phyloP scores from a whole-genome alignment of 2,329 filamentous ascomycete genomes.

The Penicillium sp. region DNA sequence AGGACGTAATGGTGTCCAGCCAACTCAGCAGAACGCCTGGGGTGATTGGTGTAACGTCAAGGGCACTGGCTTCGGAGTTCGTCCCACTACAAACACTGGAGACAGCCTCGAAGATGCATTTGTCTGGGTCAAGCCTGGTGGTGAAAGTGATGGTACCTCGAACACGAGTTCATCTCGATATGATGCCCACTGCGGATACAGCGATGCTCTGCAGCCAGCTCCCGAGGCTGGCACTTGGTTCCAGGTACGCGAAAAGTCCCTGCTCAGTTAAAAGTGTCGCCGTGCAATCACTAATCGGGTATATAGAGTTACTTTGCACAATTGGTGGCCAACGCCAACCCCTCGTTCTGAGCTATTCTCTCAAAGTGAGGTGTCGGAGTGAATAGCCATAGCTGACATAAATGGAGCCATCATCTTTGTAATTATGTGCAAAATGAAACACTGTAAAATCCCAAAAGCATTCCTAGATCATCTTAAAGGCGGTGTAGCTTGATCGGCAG shows the following conservation, averaged over 20 bases:
- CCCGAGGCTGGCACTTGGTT: slow-evolving; percentile 71
- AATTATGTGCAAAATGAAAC: background rate
- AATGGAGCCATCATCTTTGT: background rate
- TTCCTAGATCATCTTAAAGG: background rate
- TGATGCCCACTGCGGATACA: slow-evolving; percentile 55
- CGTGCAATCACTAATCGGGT: slow-evolving; percentile 23
- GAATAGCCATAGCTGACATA: background rate
- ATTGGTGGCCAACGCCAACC: slow-evolving; percentile 28
- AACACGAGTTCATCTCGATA: slow-evolving; percentile 51
- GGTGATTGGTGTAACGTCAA: slow-evolving; percentile 68
- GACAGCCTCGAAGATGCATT: slow-evolving; percentile 62
- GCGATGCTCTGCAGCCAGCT: slow-evolving; percentile 59
- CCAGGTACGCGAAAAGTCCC: slow-evolving; percentile 38
- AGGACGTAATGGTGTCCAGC: slow-evolving; percentile 63
- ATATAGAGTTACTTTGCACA: slow-evolving; percentile 31
- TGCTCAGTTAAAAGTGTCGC: slow-evolving; percentile 15
- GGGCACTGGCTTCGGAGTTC: slow-evolving; percentile 62
- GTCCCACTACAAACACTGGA: slow-evolving; percentile 62
- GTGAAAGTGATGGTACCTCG: slow-evolving; percentile 53
- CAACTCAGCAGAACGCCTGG: slow-evolving; percentile 55
- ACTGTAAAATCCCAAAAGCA: background rate
- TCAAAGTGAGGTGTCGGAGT: background rate
- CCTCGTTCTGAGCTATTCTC: slow-evolving; percentile 16
- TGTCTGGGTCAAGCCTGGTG: slow-evolving; percentile 69
- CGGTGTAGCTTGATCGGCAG: slow-evolving; percentile 1